These are phyloP conservation scores for Carex arenaria DNA, from an alignment of 202 grass and related monocot species.

Conservation along the genomic window DNA sequence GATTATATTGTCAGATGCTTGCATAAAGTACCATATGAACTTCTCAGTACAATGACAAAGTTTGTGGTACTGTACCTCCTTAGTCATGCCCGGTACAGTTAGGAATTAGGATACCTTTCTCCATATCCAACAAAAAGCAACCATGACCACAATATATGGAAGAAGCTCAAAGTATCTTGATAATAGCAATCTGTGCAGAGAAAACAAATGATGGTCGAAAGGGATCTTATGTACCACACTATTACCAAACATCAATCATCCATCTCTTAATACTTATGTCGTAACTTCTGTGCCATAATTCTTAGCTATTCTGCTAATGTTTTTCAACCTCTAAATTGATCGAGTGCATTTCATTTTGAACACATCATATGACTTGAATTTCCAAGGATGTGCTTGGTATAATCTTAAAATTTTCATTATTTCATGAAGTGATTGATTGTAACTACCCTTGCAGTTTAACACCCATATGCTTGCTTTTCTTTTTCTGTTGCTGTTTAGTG, in stretches of 20 bases:
- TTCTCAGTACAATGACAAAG: background rate
- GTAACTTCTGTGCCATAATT: background rate
- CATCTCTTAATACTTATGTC: background rate
- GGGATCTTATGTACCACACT: background rate
- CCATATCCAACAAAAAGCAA: background rate
- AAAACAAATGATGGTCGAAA: background rate
- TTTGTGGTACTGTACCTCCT: background rate
- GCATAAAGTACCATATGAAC: background rate
- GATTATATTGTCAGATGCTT: conserved; percentile 16
- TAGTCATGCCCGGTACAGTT: background rate
- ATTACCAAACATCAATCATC: background rate
- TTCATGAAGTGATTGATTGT: background rate
- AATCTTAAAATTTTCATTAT: background rate
- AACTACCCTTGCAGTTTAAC: background rate
- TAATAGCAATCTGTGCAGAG: background rate
- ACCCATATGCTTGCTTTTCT: background rate
- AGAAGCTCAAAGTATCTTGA: background rate
- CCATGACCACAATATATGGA: background rate
- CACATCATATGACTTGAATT: background rate
- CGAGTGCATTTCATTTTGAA: background rate
- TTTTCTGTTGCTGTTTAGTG: conserved; percentile 9
- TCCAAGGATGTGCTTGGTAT: background rate
- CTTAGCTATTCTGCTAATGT: background rate
- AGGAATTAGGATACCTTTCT: background rate
- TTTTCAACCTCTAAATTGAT: background rate